Base-by-base conservation (phyloP, 2,329 filamentous ascomycete genomes). In the Pseudogymnoascus verrucosus region DNA sequence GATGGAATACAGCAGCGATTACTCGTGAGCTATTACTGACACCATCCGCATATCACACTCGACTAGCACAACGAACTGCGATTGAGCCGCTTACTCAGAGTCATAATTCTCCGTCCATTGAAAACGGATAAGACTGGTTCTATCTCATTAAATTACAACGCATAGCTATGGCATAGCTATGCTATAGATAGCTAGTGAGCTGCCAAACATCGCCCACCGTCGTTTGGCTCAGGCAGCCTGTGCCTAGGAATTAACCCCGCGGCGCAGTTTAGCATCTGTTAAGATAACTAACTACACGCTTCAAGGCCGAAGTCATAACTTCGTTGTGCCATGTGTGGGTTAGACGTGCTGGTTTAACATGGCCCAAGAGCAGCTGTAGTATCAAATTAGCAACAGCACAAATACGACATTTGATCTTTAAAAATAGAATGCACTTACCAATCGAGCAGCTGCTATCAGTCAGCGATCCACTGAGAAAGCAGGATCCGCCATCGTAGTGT, bases 401-500 rank as follows among this genome's bases (percentile, higher is more conserved):
- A 16, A 11, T 16, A 16, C 6, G 16, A 16, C 47, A 14, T 54
- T 23, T n/a, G 21, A n/a, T 31, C 14, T 11, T 14, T 7, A 54
- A 28, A 51, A 28, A 23, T 12, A 1, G 10, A 54, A 54, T 28
- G n/a, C 23, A 28, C 47, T 54, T n/a, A 54, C 47, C 47, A 11
- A 28, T 21, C 23, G 47, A 28, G 47, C 47, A 54, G 23, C 14
- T n/a, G 14, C n/a, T 31, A 16, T 54, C 47, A 31, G 47, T 54
- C n/a, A 54, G 47, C 14, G 47, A 28, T 54, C 47, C 47, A 31
- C 47, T 54, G 23, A 54, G 47, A 8, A 54, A 54, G 47, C 47
- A 54, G 26, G 47, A 54, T 54, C 47, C 47, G 47, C 47, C 47
- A 11, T 54, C 47, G 26, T 28, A 54, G 47, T 54, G 47, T 54